Conservation (phyloP, 768 basidiomycete genomes). For the Mycena venus region DNA sequence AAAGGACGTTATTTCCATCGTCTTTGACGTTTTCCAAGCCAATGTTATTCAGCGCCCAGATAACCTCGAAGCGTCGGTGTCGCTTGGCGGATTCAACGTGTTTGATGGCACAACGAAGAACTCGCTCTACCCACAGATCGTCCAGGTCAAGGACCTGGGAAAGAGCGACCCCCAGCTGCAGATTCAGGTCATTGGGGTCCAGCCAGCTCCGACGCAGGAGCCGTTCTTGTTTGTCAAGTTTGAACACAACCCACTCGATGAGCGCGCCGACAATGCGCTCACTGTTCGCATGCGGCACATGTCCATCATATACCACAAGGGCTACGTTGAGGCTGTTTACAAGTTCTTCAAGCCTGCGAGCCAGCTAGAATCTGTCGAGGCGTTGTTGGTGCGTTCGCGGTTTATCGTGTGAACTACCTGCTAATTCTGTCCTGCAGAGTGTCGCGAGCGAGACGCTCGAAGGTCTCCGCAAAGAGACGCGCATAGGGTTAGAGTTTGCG, state of each 20-base stretch:
- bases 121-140: constrained; percentile 91
- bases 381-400: constrained; percentile 76
- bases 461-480: constrained; percentile 92
- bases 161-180: constrained; percentile 19
- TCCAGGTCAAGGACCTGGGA: constrained; percentile 68
- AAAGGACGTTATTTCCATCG: constrained; percentile 84
- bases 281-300: constrained; percentile 93
- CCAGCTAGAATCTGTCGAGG: constrained; percentile 95
- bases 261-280: constrained; percentile 91
- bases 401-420: constrained; percentile 4
- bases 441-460: constrained; percentile 95
- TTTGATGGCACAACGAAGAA: constrained; percentile 90
- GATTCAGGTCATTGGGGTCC: constrained; percentile 24
- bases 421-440: constrained; percentile 60
- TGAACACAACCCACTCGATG: constrained; percentile 92
- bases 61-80: constrained; percentile 87
- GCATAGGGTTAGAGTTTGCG: constrained; percentile 94
- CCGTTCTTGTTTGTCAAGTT: constrained; percentile 93
- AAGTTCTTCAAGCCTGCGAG: constrained; percentile 94
- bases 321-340: constrained; percentile 93
- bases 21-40: constrained; percentile 90
- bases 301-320: constrained; percentile 96
- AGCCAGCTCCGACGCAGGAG: constrained; percentile 47
- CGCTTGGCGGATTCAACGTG: constrained; percentile 88
- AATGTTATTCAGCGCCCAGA: constrained; percentile 88